These are phyloP conservation scores for Phytophthora capsici DNA, from an alignment of 352 stramenopile genomes.

Conservation along the genomic window DNA sequence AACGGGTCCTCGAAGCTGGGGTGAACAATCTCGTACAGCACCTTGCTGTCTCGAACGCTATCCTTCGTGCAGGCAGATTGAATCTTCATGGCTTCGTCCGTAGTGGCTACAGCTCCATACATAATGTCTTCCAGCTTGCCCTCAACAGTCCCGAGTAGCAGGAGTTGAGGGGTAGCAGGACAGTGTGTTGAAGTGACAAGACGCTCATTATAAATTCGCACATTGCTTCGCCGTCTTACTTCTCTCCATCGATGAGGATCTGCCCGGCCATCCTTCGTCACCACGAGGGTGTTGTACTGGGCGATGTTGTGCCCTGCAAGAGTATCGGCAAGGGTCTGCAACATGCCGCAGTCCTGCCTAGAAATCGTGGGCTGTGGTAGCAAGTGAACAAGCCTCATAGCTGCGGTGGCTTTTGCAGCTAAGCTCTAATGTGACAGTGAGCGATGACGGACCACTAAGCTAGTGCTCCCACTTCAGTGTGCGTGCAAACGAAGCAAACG, in stretches of 20 bases:
- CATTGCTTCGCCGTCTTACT: constrained; percentile 38
- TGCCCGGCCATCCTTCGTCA: constrained; percentile 48
- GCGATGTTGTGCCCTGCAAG: constrained; percentile 55
- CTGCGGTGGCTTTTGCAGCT: neutral
- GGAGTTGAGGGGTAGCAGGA: constrained; percentile 44
- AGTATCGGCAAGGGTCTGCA: constrained; percentile 41
- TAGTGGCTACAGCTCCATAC: constrained; percentile 49
- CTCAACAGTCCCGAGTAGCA: constrained; percentile 46
- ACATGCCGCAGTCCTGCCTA: constrained; percentile 40
- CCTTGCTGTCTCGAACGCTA: constrained; percentile 51
- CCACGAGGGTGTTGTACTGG: constrained; percentile 60
- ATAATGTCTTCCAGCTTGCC: constrained; percentile 58
- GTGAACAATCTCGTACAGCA: constrained; percentile 53
- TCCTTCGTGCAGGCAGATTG: constrained; percentile 59
- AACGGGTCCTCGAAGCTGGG: constrained; percentile 66
- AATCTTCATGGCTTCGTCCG: constrained; percentile 53
- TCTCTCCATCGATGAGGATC: constrained; percentile 43
- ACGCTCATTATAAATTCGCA: constrained; percentile 50
- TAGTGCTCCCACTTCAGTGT: constrained; percentile 10
- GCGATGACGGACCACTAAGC: neutral
- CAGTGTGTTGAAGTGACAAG: constrained; percentile 13
- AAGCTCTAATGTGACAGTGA: constrained; percentile 25
- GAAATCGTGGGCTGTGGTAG: constrained; percentile 40
- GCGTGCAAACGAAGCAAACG: constrained; percentile 32
- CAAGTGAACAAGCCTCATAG: constrained; percentile 41